Base-by-base conservation (phyloP, 805 yeast species). In the Zygoascus bituminiphila region DNA sequence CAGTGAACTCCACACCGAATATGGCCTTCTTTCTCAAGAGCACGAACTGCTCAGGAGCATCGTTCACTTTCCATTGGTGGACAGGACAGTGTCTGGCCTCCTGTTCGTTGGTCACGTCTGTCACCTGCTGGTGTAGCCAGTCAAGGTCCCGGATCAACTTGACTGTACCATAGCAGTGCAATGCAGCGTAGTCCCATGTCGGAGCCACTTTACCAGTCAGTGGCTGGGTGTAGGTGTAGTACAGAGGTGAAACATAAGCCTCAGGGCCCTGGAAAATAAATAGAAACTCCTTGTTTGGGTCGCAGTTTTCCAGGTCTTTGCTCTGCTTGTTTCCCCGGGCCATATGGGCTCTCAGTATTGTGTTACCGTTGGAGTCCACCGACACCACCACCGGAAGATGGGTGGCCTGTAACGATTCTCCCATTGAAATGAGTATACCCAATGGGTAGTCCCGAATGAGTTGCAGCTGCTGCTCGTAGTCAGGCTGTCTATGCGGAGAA, bases 101-200 rank as follows among this genome's bases (percentile, higher is more conserved):
- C 55, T 75, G 71, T 53, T 71, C 75, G 48, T 68, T 60, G 2
- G 79, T 72, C 37, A 79, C 61, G 22, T 58, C 57, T 22, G 67
- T 64, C 39, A 80, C 58, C 55, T 75, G 79, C 0, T 61, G 49
- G 37, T 72, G 54, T 8, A 79, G 68, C 65, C 73, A 77, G 15
- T 67, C 73, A 45, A 73, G 75, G 46, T 74, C 77, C 12, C 48
- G 44, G 14, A 76, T 58, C 22, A 73, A 52, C 24, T 51, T 65
- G 9, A 81, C 71, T 25, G 60, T 70, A 2, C 85, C 85, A 48
- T 73, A 66, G 41, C 74, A 66, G 56, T 81, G 84, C 26, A 75
- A 79, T 3, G 76, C 64, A 1, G 76, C 78, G 62, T 74, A 80
- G 60, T 77, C 81, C 85, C 84, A 81, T 1, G 86, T 81, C n/a